Base-by-base conservation (phyloP, 805 yeast species). In the Danielozyma ontarioensis region DNA sequence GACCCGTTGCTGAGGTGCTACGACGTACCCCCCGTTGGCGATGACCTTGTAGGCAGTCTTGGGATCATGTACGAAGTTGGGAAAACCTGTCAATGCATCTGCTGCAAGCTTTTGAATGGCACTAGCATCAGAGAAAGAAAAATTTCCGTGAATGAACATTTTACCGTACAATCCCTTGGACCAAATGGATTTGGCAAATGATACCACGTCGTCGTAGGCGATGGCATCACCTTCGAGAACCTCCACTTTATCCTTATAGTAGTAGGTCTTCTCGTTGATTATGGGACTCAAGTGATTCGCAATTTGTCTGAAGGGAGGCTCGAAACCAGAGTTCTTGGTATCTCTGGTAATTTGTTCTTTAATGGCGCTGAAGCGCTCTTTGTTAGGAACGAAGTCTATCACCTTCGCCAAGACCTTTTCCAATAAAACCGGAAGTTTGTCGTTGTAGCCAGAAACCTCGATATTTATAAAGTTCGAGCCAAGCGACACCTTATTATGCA, bases 241-340 rank as follows among this genome's bases (percentile, higher is more conserved):
- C 2, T 62, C 62, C 17, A 78, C 46, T 52, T 80, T 81, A 41
- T 81, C 90, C 17, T 69, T 77, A 19, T 74, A 61, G 6, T 74
- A 51, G 78, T 87, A 87, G 0, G 83, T 64, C 31, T 74, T 71
- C 37, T 86, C 95, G 44, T 84, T 80, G n/a, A 85, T 57, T 41
- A 89, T 58, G 17, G 74, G 70, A 17, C 78, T 70, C 40, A 78
- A 72, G 33, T 78, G 72, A 12, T 76, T 64, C 1, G 83, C 80
- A 40, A 85, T 73, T 57, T 87, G 96, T 28, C 72, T 64, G 54
- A 85, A 90, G 1, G 97, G 97, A 19, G 76, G 79, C 18, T 78
- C 71, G 49, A 63, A 84, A 11, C 83, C 80, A 41, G 75, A 76
- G 56, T 90, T 90, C 44, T 72, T 74, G 51, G 76, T 68, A 36